Conservation (phyloP, 371 early-diverging fungal species). For the Amoeboaphelidium occidentale region DNA sequence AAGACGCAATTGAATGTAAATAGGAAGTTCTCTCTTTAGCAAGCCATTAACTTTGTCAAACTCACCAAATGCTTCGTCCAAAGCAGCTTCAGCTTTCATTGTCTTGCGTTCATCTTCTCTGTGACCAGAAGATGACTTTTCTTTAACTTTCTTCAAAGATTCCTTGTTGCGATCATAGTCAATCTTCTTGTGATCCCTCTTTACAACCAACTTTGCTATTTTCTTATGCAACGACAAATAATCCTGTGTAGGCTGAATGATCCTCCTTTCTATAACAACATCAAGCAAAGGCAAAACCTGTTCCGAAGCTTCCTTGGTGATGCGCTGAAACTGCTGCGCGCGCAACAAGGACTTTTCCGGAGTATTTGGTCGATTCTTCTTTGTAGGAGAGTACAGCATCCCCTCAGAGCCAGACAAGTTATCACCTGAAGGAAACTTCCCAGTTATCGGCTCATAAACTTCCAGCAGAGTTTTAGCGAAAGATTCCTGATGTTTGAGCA, state of each 20-base stretch:
- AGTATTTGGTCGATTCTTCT: conserved; percentile 13
- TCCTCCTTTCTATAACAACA: conserved; percentile 39
- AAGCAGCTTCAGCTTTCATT: neutral
- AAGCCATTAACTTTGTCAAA: neutral
- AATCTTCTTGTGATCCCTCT: conserved; percentile 50
- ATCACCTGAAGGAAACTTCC: neutral
- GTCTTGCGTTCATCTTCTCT: neutral
- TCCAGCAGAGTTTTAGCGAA: conserved; percentile 33
- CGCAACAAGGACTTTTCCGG: conserved; percentile 13
- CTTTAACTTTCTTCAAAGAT: conserved; percentile 32
- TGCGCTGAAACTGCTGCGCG: conserved; percentile 16
- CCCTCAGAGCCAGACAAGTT: neutral
- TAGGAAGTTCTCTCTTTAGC: neutral
- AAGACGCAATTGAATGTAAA: neutral
- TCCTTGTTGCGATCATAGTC: conserved; percentile 57
- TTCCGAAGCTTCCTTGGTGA: conserved; percentile 24
- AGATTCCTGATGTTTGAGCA: conserved; percentile 36
- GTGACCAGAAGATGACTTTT: conserved; percentile 11
- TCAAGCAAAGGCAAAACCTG: conserved; percentile 38
- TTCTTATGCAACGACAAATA: conserved; percentile 30
- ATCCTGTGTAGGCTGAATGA: conserved; percentile 39
- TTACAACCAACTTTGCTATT: conserved; percentile 42
- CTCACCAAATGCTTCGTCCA: neutral
- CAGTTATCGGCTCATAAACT: conserved; percentile 18
- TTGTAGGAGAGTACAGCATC: conserved; percentile 9